phyloP scores from a whole-genome alignment of 345 rosid genomes.

The Aethionema arabicum region DNA sequence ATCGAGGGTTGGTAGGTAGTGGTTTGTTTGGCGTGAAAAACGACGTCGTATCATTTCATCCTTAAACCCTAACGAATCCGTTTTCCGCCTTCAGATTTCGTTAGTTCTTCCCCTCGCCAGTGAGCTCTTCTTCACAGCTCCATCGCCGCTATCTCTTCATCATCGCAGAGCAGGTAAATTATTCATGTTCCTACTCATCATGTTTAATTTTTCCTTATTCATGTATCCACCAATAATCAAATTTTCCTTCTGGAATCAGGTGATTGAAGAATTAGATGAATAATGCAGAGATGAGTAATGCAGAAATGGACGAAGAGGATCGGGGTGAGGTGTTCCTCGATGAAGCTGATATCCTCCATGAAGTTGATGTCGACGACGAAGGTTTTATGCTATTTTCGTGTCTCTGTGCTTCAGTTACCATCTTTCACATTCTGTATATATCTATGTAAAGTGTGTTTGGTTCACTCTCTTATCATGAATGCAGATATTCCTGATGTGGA shows the following conservation, averaged over 20 bases:
- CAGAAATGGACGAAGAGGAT: conserved; percentile 44
- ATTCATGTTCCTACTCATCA: too few relatives aligned
- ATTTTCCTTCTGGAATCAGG: neutral
- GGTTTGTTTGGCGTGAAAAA: too few relatives aligned
- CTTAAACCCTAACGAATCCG: too few relatives aligned
- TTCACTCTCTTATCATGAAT: neutral
- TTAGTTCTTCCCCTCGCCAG: too few relatives aligned
- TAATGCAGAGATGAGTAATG: conserved; percentile 34
- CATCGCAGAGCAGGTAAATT: too few relatives aligned
- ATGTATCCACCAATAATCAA: too few relatives aligned
- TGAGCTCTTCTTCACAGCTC: too few relatives aligned
- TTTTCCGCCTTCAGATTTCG: too few relatives aligned
- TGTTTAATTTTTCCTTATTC: too few relatives aligned
- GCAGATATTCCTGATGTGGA: conserved; percentile 85
- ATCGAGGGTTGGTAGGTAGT: too few relatives aligned
- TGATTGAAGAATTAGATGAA: conserved; percentile 18
- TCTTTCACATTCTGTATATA: neutral
- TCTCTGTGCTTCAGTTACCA: neutral
- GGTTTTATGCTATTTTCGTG: conserved; percentile 39
- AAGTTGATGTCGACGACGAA: conserved; percentile 72
- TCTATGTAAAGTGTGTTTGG: neutral
- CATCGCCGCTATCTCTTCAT: too few relatives aligned
- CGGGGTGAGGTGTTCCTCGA: conserved; percentile 67
- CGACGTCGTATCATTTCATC: too few relatives aligned
- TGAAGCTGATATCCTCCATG: conserved; percentile 68